These are phyloP conservation scores for Madurella fahalii DNA, from an alignment of 2,329 filamentous ascomycete genomes.

Conservation along the genomic window DNA sequence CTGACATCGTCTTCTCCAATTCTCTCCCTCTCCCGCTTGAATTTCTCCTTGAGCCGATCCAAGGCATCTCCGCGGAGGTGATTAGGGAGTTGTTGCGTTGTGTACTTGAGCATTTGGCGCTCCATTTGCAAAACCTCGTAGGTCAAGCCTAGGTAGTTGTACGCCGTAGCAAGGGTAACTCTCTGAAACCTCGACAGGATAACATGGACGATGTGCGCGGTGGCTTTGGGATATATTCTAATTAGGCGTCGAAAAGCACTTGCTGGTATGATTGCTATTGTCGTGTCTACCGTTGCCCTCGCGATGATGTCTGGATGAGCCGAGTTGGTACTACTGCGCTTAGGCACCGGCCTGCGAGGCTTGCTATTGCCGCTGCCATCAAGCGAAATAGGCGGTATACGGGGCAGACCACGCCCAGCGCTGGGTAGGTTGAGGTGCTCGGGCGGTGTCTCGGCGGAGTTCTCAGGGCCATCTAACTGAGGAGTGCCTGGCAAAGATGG, in stretches of 20 bases:
- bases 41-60: constrained; percentile 87
- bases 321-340: constrained; percentile 59
- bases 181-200: constrained; percentile 91
- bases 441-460: constrained; percentile 22
- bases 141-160: constrained; percentile 88
- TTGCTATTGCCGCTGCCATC: constrained; percentile 42
- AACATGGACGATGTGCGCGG: constrained; percentile 95
- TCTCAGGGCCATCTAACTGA: constrained; percentile 31
- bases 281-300: constrained; percentile 92
- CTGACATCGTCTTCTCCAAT: constrained; percentile 74
- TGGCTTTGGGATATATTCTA: constrained; percentile 90
- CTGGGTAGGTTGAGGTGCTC: constrained; percentile 31
- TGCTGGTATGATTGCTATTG: constrained; percentile 95
- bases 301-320: constrained; percentile 96
- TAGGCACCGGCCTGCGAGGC: constrained; percentile 39
- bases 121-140: constrained; percentile 91
- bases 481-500: constrained; percentile 40
- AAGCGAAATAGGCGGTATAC: constrained; percentile 71
- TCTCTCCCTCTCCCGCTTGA: constrained; percentile 76
- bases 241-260: constrained; percentile 92
- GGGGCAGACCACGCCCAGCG: constrained; percentile 43
- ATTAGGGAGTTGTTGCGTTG: constrained; percentile 85
- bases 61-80: constrained; percentile 80
- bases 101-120: constrained; percentile 89
- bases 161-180: constrained; percentile 90